phyloP scores from a whole-genome alignment of 495 filamentous ascomycete species.

The Emericellopsis terricola region DNA sequence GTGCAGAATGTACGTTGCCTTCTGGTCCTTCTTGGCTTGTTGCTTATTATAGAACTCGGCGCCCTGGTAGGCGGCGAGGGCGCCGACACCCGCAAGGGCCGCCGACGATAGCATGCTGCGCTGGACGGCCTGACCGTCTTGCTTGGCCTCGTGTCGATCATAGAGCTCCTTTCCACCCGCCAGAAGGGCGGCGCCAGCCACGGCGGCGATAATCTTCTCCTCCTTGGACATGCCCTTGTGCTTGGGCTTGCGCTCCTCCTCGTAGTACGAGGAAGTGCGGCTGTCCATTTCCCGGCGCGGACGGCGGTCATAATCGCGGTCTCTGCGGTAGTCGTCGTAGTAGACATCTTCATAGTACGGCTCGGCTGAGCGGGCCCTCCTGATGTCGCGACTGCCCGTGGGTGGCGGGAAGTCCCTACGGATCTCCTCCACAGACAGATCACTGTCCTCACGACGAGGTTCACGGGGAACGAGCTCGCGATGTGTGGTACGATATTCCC shows the following conservation, averaged over 20 bases:
- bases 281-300: conserved; percentile 15
- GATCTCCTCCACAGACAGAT: conserved; percentile 48
- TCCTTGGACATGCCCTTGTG: conserved; percentile 31
- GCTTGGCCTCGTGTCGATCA: conserved; percentile 32
- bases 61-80: conserved; percentile 33
- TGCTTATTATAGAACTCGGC: conserved; percentile 36
- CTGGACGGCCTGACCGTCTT: conserved; percentile 20
- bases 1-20: conserved; percentile 19
- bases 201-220: conserved; percentile 38
- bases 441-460: conserved; percentile 29
- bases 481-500: conserved; percentile 27
- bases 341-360: conserved; percentile 23
- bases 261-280: conserved; percentile 12
- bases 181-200: conserved; percentile 31
- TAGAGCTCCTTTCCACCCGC: conserved; percentile 37
- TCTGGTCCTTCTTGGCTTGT: conserved; percentile 26
- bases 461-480: conserved; percentile 35
- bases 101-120: conserved; percentile 33
- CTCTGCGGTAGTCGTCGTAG: conserved; percentile 19
- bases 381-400: conserved; percentile 27
- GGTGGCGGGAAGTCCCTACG: conserved; percentile 49
- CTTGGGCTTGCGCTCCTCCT: conserved; percentile 23
- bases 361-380: conserved; percentile 32
- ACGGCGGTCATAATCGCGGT: conserved; percentile 26
- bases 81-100: conserved; percentile 34